phyloP scores from a whole-genome alignment of 2,329 filamentous ascomycete species.

The Colletotrichum abscissum region DNA sequence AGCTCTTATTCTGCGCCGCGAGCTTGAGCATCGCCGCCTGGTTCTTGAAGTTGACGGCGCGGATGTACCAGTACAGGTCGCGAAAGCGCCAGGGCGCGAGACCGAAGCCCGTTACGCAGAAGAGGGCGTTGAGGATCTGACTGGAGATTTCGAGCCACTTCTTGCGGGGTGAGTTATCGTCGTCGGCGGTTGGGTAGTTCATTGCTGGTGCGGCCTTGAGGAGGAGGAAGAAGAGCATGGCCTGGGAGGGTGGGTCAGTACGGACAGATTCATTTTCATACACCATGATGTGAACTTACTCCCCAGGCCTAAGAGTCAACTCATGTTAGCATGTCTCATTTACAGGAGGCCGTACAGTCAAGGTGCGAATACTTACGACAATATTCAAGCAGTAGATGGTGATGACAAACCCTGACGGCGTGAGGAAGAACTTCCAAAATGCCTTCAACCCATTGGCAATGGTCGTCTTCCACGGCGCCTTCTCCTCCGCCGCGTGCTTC shows the following conservation, averaged over 20 bases:
- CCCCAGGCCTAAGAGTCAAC: conserved; percentile 38
- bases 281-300: conserved; percentile 35
- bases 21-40: conserved; percentile 38
- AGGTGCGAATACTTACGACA: conserved; percentile 37
- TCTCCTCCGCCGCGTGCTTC: conserved; percentile 38
- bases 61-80: conserved; percentile 37
- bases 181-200: conserved; percentile 36
- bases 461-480: conserved; percentile 41
- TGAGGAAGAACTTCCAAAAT: conserved; percentile 45
- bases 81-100: conserved; percentile 76
- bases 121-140: conserved; percentile 71
- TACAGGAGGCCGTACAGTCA: not conserved
- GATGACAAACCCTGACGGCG: conserved; percentile 42
- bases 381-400: conserved; percentile 44
- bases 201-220: conserved; percentile 40
- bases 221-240: conserved; percentile 44
- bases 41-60: conserved; percentile 37
- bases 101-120: conserved; percentile 88
- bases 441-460: conserved; percentile 40
- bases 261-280: not conserved
- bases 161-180: conserved; percentile 36
- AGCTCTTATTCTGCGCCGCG: conserved; percentile 39
- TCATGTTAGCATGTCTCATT: not conserved
- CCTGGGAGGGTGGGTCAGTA: conserved; percentile 31
- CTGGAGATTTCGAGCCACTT: conserved; percentile 35